Evolutionary conservation across 495 filamentous ascomycete genomes (phyloP).

Genomic region (Hyaloscypha hepaticicola): DNA sequence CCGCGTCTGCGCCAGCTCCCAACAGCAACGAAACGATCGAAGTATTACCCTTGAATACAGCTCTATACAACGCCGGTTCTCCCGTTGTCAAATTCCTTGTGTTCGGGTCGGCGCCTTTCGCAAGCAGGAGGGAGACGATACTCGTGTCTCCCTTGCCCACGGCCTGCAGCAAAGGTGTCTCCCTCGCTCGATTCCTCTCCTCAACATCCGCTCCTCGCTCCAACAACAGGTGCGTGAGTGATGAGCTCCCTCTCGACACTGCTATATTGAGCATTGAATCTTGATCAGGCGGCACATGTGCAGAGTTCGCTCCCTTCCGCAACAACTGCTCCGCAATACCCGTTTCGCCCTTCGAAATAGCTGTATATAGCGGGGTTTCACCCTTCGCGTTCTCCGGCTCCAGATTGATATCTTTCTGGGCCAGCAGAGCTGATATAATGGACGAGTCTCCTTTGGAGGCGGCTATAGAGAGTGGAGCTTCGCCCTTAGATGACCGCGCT

Average conservation of each 20-base stretch:
- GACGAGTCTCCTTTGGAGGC: slow-evolving; percentile 3
- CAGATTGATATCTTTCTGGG: slow-evolving; percentile 14
- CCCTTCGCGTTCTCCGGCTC: slow-evolving; percentile 11
- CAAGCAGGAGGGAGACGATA: background rate
- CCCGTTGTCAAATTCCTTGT: background rate
- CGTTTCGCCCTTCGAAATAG: background rate
- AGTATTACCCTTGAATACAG: background rate
- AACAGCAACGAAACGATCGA: slow-evolving; percentile 6
- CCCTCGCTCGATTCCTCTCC: slow-evolving; percentile 2
- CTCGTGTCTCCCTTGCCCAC: background rate
- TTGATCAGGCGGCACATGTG: background rate
- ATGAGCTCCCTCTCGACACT: background rate
- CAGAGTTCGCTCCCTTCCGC: slow-evolving; percentile 1
- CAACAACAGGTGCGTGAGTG: slow-evolving; percentile 8
- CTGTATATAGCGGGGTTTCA: slow-evolving; percentile 9
- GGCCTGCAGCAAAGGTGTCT: slow-evolving; percentile 7
- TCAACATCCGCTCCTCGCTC: slow-evolving; percentile 9
- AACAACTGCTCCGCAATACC: slow-evolving; percentile 5
- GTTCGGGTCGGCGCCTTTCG: slow-evolving; percentile 6
- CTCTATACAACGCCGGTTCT: slow-evolving; percentile 5
- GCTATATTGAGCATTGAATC: slow-evolving; percentile 6
- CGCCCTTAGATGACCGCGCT: slow-evolving; percentile 3
- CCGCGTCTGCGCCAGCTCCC: slow-evolving; percentile 3
- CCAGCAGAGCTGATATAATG: slow-evolving; percentile 1
- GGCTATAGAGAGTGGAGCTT: slow-evolving; percentile 1